Evolutionary conservation across 176 grass and related monocot species (phyloP), one percentile per base, ranked within the genome.

Genomic region (Paspalum vaginatum): DNA sequence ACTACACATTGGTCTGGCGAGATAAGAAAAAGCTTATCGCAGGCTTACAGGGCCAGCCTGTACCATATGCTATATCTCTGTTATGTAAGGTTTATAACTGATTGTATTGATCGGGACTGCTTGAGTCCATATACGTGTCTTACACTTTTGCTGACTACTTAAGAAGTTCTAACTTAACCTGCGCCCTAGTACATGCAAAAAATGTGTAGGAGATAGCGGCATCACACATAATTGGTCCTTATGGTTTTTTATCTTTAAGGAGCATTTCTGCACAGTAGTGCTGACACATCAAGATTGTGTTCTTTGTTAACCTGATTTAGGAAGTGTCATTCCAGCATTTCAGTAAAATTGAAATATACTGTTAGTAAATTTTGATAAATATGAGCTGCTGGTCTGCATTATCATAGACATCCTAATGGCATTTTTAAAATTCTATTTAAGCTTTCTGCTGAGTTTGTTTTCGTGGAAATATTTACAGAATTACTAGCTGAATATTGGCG

Each of bases 281-380:
- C 11, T 70, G 22, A 49, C 22, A 70, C 48, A 45, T 32, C 32
- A 26, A 26, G 44, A 51, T 51, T 49, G 22, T 51, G 25, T 24
- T 26, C 43, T 70, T 70, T 9, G 13, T 50, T 71, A 18, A 3
- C 26, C 32, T 48, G 14, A 40, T 68, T 16, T 17, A 73, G 58
- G 45, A 65, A 74, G 69, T 1, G 20, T 25, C 10, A 37, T 68
- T 43, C 37, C 42, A 51, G 74, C 68, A 37, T 65, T 37, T 44
- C 14, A 46, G 22, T 49, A 14, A 44, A 69, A 16, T 69, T 20
- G 0, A 61, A 44, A 61, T 74, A 20, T 9, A 61, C 13, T 32
- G 22, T 15, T 11, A 8, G 43, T 72, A 60, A 63, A 41, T 8
- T 73, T 75, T 83, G 38, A 75, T 65, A 54, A 68, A 25, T 56